Evolutionary conservation across 2,329 filamentous ascomycete genomes (phyloP), one percentile per base, ranked within the genome.

Genomic region (Hymenoscyphus occultus): DNA sequence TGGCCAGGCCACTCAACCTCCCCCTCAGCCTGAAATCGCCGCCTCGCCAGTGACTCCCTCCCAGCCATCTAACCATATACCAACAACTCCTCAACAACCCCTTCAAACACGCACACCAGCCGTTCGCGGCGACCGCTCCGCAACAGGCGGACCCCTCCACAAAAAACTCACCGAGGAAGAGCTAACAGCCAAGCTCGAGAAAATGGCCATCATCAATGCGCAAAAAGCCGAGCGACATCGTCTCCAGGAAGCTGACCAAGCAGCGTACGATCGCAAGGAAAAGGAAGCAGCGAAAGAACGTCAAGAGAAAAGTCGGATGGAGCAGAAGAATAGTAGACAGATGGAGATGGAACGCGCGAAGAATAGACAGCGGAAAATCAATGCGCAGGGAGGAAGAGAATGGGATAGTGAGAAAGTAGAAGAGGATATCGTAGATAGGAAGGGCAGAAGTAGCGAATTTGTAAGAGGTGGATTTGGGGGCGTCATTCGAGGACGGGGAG

Each of bases 241-340:
- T 0, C 82, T 86, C 32, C 86, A 86, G n/a, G 85, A 90, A 77
- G 86, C 86, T n/a, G 88, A 90, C 69, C 82, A 84, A 62, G 86
- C 86, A 2, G 84, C 82, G 0, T 90, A 88, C 73, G 81, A 86
- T 54, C 82, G 86, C 64, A 81, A 86, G n/a, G 87, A 90, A 72
- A 83, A 84, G 40, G 77, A 85, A 10, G 83, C 85, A 0, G 81
- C 82, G 28, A 80, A 82, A 69, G 82, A 85, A 64, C 78, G 83
- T 64, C 61, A 54, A 42, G 67, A 69, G 51, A 71, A 72, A 42
- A 64, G 58, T 5, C 67, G 70, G 14, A 69, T 70, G 57, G 74
- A 76, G 62, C 68, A 69, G 56, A 72, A 70, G 58, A 72, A 72
- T 54, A 65, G 67, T 40, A 61, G 71, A 28, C 67, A 71, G 40